phyloP scores from a whole-genome alignment of 1,284 basidiomycete species.

The Trichosporon faecale region DNA sequence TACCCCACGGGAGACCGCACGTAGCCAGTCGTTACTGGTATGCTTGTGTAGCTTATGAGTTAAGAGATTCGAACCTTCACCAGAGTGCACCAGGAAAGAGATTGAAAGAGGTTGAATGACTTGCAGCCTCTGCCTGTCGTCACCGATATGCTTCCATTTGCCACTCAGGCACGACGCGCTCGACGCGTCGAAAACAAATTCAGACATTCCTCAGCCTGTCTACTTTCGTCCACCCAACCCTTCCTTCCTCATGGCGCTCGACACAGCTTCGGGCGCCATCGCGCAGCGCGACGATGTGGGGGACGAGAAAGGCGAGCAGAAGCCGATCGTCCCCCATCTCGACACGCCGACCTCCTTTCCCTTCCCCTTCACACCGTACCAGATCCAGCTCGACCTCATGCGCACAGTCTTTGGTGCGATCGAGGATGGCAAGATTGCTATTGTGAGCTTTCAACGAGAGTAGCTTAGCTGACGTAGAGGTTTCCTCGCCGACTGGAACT shows the following conservation, averaged over 20 bases:
- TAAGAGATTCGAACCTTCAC: too few species aligned
- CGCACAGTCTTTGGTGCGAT: slow-evolving; percentile 76
- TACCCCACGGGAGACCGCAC: too few species aligned
- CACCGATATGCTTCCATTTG: background rate
- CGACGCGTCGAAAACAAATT: slow-evolving; percentile 19
- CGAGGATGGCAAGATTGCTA: slow-evolving; percentile 68
- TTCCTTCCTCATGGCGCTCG: background rate
- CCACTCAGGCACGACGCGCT: slow-evolving; percentile 3
- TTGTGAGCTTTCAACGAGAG: slow-evolving; percentile 47
- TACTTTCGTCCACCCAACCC: background rate
- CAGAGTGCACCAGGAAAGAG: too few species aligned
- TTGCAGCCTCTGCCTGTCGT: background rate
- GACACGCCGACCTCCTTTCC: slow-evolving; percentile 65
- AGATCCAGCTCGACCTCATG: slow-evolving; percentile 87
- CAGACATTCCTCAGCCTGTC: background rate
- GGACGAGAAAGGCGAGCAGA: background rate
- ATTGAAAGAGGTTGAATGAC: background rate
- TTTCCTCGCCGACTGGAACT: slow-evolving; percentile 85
- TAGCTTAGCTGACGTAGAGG: slow-evolving; percentile 27
- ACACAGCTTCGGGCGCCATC: background rate
- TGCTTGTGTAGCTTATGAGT: too few species aligned
- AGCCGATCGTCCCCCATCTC: slow-evolving; percentile 24
- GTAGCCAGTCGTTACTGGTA: too few species aligned
- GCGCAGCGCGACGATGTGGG: background rate
- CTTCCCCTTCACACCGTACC: slow-evolving; percentile 83